Evolutionary conservation across 345 rosid species (phyloP).

Genomic region (Brassica cretica): DNA sequence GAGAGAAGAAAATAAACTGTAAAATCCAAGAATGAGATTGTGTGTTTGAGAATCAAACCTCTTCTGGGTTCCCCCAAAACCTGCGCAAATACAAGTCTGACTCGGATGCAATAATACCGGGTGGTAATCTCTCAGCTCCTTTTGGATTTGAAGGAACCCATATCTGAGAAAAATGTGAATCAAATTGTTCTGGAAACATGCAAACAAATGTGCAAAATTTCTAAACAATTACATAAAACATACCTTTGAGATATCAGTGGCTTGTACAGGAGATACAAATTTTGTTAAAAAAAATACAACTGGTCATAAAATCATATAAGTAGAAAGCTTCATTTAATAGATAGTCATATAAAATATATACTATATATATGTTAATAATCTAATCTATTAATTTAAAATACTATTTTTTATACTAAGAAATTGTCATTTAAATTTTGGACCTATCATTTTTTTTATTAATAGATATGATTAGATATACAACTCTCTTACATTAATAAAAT

Average conservation of each 20-base stretch:
- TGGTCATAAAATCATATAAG: no score
- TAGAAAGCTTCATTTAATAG: no score
- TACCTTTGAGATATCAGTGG: slow-evolving; percentile 52
- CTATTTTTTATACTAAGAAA: no score
- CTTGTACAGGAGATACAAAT: slow-evolving; percentile 2
- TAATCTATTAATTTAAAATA: no score
- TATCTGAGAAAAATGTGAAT: slow-evolving; percentile 48
- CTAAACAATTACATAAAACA: slow-evolving; percentile 5
- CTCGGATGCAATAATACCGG: slow-evolving; percentile 73
- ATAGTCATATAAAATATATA: no score
- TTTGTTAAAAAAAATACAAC: no score
- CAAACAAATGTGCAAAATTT: background rate
- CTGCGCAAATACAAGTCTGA: slow-evolving; percentile 75
- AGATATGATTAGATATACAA: no score
- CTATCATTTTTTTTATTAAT: no score
- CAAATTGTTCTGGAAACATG: slow-evolving; percentile 14
- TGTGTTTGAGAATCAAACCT: slow-evolving; percentile 50
- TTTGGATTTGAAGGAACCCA: slow-evolving; percentile 81
- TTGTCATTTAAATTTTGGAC: no score
- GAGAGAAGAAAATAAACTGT: background rate
- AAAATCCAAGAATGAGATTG: background rate
- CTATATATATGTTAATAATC: no score
- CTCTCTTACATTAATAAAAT: no score
- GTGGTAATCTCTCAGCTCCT: slow-evolving; percentile 86
- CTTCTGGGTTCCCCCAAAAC: slow-evolving; percentile 87